These are phyloP conservation scores for Wickerhamomyces alni DNA, from an alignment of 805 yeast genomes.

Conservation along the genomic window DNA sequence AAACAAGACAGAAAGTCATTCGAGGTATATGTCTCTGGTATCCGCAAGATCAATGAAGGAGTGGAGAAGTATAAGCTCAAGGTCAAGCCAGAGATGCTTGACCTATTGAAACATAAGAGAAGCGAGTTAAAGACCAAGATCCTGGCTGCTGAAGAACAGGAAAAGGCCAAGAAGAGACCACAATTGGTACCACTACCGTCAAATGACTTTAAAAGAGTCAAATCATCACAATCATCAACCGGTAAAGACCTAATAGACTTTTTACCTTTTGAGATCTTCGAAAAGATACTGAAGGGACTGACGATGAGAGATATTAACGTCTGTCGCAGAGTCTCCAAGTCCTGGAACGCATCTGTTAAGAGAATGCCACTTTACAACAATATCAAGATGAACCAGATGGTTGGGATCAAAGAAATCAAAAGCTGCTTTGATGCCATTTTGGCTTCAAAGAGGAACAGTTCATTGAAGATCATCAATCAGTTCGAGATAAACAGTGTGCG, in stretches of 20 bases:
- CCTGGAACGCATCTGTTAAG: slow-evolving; percentile 13
- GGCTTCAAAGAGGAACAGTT: slow-evolving; percentile 6
- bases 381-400: slow-evolving; percentile 7
- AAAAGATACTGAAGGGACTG: slow-evolving; percentile 2
- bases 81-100: slow-evolving; percentile 8
- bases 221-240: neutral
- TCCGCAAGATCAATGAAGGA: slow-evolving; percentile 11
- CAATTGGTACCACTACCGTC: slow-evolving; percentile 5
- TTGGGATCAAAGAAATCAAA: slow-evolving; percentile 10
- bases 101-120: slow-evolving; percentile 7
- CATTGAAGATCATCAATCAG: slow-evolving; percentile 4
- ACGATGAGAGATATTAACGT: slow-evolving; percentile 1
- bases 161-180: slow-evolving; percentile 1
- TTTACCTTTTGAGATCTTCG: slow-evolving; percentile 10
- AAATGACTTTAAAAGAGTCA: neutral
- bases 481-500: slow-evolving; percentile 12
- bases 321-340: slow-evolving; percentile 9
- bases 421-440: slow-evolving; percentile 12
- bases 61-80: slow-evolving; percentile 7
- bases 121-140: neutral
- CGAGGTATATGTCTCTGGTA: slow-evolving; percentile 6
- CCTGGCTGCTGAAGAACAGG: neutral
- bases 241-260: slow-evolving; percentile 1
- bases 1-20: slow-evolving; percentile 6
- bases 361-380: slow-evolving; percentile 12